Evolutionary conservation across 1,284 basidiomycete species (phyloP).

Genomic region (Takashimella koratensis): DNA sequence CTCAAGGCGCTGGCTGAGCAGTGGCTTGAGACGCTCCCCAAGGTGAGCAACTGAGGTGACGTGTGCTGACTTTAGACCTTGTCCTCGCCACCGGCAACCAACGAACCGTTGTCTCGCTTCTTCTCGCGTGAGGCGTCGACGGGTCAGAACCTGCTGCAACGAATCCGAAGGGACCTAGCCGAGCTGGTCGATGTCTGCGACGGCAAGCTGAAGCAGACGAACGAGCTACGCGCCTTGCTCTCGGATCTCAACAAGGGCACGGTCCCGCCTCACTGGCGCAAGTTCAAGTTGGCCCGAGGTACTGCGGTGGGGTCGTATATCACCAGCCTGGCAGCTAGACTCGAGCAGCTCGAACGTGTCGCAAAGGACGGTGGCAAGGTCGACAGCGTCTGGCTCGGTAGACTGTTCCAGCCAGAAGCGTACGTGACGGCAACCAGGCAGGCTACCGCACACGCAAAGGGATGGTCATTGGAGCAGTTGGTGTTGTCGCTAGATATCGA

Average conservation of each 20-base stretch:
- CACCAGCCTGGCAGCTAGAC: constrained; percentile 69
- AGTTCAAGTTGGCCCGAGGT: constrained; percentile 77
- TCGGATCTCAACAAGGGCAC: constrained; percentile 84
- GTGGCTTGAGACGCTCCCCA: constrained; percentile 73
- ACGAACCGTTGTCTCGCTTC: constrained; percentile 77
- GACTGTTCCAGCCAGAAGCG: constrained; percentile 91
- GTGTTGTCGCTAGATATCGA: constrained; percentile 74
- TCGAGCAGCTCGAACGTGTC: constrained; percentile 76
- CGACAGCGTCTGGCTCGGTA: constrained; percentile 71
- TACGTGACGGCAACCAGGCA: constrained; percentile 92
- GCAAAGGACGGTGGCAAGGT: constrained; percentile 53
- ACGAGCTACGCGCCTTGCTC: constrained; percentile 82
- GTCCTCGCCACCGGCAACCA: constrained; percentile 15
- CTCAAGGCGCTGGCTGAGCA: constrained; percentile 73
- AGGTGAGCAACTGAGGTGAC: constrained; percentile 52
- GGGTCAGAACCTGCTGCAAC: constrained; percentile 68
- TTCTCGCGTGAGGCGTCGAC: constrained; percentile 84
- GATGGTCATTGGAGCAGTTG: constrained; percentile 88
- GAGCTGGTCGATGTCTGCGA: constrained; percentile 80
- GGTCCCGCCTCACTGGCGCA: constrained; percentile 79
- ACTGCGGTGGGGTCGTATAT: constrained; percentile 82
- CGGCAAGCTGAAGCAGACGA: constrained; percentile 87
- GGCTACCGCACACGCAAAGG: constrained; percentile 81
- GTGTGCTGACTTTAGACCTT: constrained; percentile 11
- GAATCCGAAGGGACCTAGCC: constrained; percentile 72